A percentile compares a stretch with the other conserved stretches of the same genome.
Conservation (phyloP, 306 rosid species). For the Vicia faba region DNA sequence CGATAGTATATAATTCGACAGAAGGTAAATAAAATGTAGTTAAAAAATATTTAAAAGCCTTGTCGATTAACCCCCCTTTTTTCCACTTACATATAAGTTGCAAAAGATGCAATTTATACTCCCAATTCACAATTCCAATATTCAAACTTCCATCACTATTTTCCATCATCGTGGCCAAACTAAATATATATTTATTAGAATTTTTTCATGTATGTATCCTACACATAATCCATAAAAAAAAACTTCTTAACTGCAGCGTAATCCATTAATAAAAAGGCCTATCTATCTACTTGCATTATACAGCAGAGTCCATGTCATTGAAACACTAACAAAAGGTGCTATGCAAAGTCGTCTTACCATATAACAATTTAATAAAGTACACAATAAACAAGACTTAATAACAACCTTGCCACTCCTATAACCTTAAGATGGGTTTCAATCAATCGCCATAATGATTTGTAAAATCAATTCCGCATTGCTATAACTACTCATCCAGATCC, state of each 20-base stretch:
- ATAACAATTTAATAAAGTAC: conserved; percentile 38
- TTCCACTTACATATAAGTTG: too few relatives aligned
- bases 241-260: conserved; percentile 16
- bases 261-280: conserved; percentile 14
- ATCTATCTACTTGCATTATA: conserved; percentile 43
- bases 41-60: too few relatives aligned
- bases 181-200: too few relatives aligned
- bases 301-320: conserved; percentile 35
- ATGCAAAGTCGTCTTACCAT: conserved; percentile 25
- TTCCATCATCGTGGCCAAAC: too few relatives aligned
- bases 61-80: too few relatives aligned
- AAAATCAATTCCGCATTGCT: conserved; percentile 33
- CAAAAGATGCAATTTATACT: too few relatives aligned
- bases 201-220: not conserved
- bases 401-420: conserved; percentile 38
- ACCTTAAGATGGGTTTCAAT: conserved; percentile 33
- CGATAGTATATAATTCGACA: too few relatives aligned
- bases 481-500: conserved; percentile 20
- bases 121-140: too few relatives aligned
- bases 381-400: conserved; percentile 39
- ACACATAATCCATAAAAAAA: not conserved
- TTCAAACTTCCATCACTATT: too few relatives aligned
- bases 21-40: too few relatives aligned
- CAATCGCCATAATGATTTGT: conserved; percentile 36
- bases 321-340: conserved; percentile 37